Evolutionary conservation across 2,329 filamentous ascomycete species (phyloP).

Genomic region (Rhytidhysteron rufulum): DNA sequence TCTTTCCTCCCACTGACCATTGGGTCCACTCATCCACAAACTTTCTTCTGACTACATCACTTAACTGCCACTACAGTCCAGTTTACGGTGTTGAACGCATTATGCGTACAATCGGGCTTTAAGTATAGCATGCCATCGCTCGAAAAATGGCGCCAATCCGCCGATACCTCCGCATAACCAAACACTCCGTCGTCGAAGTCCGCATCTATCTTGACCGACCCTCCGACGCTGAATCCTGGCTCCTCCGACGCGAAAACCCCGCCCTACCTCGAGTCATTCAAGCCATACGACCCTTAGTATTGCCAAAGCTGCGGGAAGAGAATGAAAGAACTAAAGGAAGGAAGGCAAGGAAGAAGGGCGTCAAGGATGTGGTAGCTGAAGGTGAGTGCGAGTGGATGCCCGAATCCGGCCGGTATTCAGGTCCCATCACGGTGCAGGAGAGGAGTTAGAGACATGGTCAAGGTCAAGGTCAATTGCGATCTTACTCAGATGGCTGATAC

Average conservation of each 20-base stretch:
- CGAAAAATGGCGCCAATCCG: constrained; percentile 75
- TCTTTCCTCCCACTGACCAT: too few species aligned
- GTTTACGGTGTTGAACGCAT: too few species aligned
- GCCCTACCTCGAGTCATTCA: constrained; percentile 80
- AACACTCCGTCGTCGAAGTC: constrained; percentile 92
- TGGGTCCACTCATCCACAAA: too few species aligned
- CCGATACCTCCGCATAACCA: constrained; percentile 85
- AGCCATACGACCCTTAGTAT: constrained; percentile 76
- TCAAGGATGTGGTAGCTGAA: constrained; percentile 83
- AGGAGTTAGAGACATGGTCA: too few species aligned
- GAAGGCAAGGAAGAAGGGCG: constrained; percentile 68
- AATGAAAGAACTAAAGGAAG: constrained; percentile 62
- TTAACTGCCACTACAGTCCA: too few species aligned
- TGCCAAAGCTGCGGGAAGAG: constrained; percentile 89
- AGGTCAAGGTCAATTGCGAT: constrained; percentile 3
- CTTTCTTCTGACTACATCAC: too few species aligned
- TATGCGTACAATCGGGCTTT: too few species aligned
- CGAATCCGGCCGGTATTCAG: too few species aligned
- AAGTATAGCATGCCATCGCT: background rate
- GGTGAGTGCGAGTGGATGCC: constrained; percentile 56
- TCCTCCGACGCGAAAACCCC: constrained; percentile 72
- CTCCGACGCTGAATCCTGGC: constrained; percentile 74
- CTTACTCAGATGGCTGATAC: constrained; percentile 12
- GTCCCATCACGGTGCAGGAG: too few species aligned
- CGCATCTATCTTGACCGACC: constrained; percentile 95